Evolutionary conservation across 228 moss, liverwort and hornwort species (phyloP).

Genomic region (Sphagnum magellanicum): DNA sequence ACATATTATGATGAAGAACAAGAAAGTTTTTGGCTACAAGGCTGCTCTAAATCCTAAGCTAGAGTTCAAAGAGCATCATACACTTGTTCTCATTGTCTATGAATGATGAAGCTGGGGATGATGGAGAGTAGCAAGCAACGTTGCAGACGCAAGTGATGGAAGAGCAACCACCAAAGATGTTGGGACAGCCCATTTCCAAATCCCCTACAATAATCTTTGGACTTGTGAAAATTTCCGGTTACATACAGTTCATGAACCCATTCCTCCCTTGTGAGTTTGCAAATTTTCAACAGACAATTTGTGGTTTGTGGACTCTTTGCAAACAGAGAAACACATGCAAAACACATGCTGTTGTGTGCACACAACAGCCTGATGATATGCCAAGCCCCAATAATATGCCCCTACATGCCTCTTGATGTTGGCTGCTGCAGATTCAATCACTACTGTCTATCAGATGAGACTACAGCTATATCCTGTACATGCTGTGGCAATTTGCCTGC

Average conservation of each 20-base stretch:
- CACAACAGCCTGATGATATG: neutral
- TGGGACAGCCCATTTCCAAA: no score
- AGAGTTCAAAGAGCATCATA: no score
- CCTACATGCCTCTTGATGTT: neutral
- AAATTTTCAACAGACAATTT: neutral
- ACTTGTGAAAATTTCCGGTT: neutral
- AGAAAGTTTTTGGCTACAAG: no score
- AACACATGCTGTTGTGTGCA: neutral
- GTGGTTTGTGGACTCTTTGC: neutral
- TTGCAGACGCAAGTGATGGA: no score
- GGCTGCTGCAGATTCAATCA: conserved; percentile 60
- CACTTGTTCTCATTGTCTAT: no score
- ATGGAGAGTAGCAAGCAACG: no score
- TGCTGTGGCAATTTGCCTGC: conserved; percentile 97
- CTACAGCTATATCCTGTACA: conserved; percentile 21
- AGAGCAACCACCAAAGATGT: no score
- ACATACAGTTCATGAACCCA: neutral
- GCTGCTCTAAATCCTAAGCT: no score
- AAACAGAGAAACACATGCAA: neutral
- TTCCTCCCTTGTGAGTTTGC: neutral
- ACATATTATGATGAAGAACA: no score
- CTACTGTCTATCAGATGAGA: conserved; percentile 54
- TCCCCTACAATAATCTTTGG: no score
- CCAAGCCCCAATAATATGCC: neutral
- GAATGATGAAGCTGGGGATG: no score